Percentiles rank a stretch among this genome's conserved stretches.
phyloP scores from a whole-genome alignment of 1,284 basidiomycete genomes.

The Puccinia triticina region DNA sequence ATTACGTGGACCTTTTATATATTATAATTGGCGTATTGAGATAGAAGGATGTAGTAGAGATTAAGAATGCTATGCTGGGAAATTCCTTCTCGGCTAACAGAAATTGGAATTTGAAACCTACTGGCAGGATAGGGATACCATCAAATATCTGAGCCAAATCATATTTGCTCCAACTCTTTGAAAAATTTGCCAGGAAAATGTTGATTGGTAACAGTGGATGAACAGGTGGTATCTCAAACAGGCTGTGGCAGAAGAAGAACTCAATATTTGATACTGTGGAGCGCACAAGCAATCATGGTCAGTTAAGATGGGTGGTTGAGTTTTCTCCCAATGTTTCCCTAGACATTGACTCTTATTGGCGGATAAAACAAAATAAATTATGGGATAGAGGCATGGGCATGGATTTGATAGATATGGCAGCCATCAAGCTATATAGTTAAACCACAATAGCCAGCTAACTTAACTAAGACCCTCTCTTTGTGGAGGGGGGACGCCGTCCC shows the following conservation, averaged over 20 bases:
- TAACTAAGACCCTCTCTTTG: too few species aligned
- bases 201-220: constrained; percentile 38
- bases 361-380: neutral
- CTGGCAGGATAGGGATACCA: constrained; percentile 43
- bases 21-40: neutral
- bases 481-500: too few species aligned
- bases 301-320: neutral
- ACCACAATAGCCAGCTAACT: neutral
- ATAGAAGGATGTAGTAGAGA: neutral
- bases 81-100: neutral
- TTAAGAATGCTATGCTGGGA: neutral
- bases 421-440: neutral
- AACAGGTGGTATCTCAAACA: constrained; percentile 24
- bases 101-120: constrained; percentile 13
- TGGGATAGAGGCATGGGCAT: neutral
- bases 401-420: neutral
- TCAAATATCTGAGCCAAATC: constrained; percentile 46
- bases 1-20: constrained; percentile 35
- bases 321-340: neutral
- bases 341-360: neutral
- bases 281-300: neutral
- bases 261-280: constrained; percentile 7
- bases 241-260: constrained; percentile 43
- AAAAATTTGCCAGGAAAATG: constrained; percentile 44
- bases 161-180: constrained; percentile 37